Evolutionary conservation across 192 early-diverging fungal species (phyloP), one percentile per base, ranked within the genome.

Genomic region (Rhizophagus prolifer): DNA sequence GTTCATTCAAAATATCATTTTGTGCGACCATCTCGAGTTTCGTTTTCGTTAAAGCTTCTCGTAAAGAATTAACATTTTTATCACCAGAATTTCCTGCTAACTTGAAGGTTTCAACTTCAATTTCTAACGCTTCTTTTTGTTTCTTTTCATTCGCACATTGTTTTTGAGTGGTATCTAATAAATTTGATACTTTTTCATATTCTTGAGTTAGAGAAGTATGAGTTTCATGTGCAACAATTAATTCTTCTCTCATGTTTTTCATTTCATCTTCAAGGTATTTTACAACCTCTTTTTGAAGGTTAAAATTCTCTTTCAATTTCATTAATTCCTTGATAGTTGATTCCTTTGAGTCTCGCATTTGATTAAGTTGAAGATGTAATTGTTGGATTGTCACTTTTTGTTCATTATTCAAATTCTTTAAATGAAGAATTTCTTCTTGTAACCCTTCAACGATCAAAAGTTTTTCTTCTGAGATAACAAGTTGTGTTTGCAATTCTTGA

Each of bases 1-100:
- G 34, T 64, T 74, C 36, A 16, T 16, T 36, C 34, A 74, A 14
- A 28, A 74, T 10, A 28, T 61, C 73, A 64, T 74, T 74, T 58
- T 74, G 60, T 4, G 34, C 31, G 31, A 41, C 73, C 73, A 74
- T 47, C 41, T 63, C n/a, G 25, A 34, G 38, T 28, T 31, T 74
- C 2, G 73, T 34, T 46, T 47, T 63, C 0, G 25, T 30, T 34
- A 74, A 64, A 23, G 61, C 59, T 44, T 63, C 36, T 64, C 59
- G 19, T 25, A 63, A 10, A 19, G 16, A 44, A 13, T 41, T 44
- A 25, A 69, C 16, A 46, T 74, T 38, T 19, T 46, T n/a, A 31
- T 73, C 58, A 38, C 7, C 16, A 60, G 16, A 54, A 21, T 66
- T 26, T 25, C 41, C 41, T 46, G 9, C 6, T 0, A 44, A 28